Conservation (phyloP, 2,329 filamentous ascomycete species). For the Fusarium bulbicola region DNA sequence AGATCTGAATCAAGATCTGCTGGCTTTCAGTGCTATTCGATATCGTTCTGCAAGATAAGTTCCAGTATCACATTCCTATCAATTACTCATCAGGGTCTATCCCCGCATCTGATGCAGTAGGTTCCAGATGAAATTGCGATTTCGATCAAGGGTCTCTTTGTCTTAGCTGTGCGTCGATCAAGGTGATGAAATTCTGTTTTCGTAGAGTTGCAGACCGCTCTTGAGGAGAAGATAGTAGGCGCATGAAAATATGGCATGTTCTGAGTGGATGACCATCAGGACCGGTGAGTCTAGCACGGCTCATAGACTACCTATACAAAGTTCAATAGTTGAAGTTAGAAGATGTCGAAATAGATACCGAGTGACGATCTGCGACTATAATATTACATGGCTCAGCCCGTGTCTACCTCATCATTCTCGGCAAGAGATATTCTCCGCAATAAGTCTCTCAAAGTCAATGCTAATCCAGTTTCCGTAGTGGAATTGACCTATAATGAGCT, state of each 20-base stretch:
- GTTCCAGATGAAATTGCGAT: neutral
- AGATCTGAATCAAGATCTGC: neutral
- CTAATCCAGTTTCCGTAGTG: neutral
- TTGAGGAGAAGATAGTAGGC: neutral
- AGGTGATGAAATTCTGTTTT: neutral
- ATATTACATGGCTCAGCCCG: neutral
- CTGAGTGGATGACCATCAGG: fast-evolving
- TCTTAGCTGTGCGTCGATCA: neutral
- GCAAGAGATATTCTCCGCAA: neutral
- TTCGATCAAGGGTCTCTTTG: neutral
- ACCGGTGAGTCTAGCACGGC: neutral
- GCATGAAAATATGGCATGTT: neutral
- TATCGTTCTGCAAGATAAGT: neutral
- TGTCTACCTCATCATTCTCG: neutral
- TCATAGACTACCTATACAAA: neutral
- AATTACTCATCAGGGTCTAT: too few species aligned
- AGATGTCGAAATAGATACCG: neutral
- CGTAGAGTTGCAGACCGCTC: neutral
- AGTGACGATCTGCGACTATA: neutral
- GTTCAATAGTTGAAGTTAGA: neutral
- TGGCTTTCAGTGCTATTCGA: neutral
- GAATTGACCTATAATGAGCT: neutral
- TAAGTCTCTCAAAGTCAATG: neutral
- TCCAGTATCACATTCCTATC: neutral
- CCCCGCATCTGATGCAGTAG: neutral